These are phyloP conservation scores for Podospora bellae-mahoneyi DNA, from an alignment of 495 filamentous ascomycete species.

Conservation along the genomic window DNA sequence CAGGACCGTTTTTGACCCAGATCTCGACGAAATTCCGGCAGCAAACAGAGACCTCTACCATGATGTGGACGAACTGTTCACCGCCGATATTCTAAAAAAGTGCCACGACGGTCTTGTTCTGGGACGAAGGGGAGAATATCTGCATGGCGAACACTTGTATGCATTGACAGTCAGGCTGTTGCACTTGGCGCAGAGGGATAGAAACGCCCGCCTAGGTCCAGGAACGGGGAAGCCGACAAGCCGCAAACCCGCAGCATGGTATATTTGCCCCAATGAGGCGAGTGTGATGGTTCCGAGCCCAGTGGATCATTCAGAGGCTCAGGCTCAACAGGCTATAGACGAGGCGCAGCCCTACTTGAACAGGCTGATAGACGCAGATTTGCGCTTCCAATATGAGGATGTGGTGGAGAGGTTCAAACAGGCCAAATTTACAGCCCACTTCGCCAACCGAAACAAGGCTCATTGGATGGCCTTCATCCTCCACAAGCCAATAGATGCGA, in stretches of 20 bases:
- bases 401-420: background rate
- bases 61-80: no score
- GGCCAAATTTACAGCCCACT: background rate
- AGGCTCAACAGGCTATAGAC: no score
- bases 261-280: background rate
- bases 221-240: background rate
- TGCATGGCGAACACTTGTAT: background rate
- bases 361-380: no score
- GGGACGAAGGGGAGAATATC: background rate
- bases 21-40: no score
- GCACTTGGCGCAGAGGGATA: background rate
- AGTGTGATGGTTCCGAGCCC: background rate
- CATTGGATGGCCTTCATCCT: background rate
- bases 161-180: background rate
- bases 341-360: no score
- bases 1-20: no score
- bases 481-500: background rate
- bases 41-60: no score
- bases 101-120: no score
- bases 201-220: background rate
- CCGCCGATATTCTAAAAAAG: no score
- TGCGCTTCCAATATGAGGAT: background rate
- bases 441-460: background rate
- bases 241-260: background rate
- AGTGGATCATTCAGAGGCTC: no score